These are phyloP conservation scores for Tritrichomonas musculus DNA, from an alignment of 208 protist species.

Conservation along the genomic window DNA sequence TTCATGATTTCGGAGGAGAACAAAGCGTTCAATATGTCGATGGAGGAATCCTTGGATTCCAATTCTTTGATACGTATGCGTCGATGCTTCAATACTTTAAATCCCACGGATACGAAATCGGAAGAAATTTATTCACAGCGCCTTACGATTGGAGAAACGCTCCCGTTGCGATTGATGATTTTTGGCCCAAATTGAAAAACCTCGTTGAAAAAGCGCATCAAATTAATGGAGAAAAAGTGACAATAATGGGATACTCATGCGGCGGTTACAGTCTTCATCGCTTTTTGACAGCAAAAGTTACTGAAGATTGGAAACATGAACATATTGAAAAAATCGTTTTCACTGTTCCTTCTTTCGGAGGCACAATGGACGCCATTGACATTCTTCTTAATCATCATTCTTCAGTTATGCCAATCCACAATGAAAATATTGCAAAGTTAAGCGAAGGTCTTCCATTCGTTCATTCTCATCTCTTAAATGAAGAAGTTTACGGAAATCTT, in stretches of 20 bases:
- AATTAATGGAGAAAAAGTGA: background rate
- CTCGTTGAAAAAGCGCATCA: background rate
- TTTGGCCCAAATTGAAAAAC: background rate
- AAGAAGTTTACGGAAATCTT: background rate
- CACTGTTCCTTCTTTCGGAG: background rate
- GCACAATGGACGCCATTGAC: background rate
- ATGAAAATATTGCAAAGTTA: background rate
- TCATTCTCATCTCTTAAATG: background rate
- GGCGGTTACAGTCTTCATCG: background rate
- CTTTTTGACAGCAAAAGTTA: background rate
- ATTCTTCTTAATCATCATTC: background rate
- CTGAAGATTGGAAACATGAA: background rate
- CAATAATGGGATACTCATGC: background rate
- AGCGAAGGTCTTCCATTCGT: background rate
- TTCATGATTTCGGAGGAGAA: slow-evolving; percentile 2
- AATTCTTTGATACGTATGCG: background rate
- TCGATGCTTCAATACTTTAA: background rate
- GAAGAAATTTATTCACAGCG: background rate
- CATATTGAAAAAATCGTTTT: background rate
- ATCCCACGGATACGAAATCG: background rate
- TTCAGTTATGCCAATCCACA: background rate
- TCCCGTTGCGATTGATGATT: background rate
- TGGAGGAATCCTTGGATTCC: background rate
- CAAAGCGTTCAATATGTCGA: background rate
- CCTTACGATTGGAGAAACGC: background rate